Base-by-base conservation (phyloP, 2,329 filamentous ascomycete genomes). In the Magnaporthiopsis rhizophila region DNA sequence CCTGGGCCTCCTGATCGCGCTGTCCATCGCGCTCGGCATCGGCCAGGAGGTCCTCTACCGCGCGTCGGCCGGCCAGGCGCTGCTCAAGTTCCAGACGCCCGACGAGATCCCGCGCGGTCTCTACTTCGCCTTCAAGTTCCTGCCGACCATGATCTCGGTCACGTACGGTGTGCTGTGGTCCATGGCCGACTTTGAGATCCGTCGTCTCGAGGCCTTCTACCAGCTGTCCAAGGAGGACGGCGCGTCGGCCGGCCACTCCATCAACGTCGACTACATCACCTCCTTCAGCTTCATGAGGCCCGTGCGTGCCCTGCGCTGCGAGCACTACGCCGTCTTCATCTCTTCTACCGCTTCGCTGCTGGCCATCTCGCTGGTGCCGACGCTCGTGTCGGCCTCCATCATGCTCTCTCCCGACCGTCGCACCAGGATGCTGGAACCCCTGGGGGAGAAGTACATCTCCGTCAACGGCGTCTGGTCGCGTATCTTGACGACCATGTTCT, bases 181-280 rank as follows among this genome's bases (percentile, higher is more conserved):
- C 73, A 79, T 87, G 15, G 84, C 83, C 53, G 86, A 88, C 72
- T 86, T 87, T 65, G 86, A 89, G 68, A 85, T 89, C 2, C 85
- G 83, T 70, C 81, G 87, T n/a, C 74, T 89, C 34, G 87, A 89
- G 71, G 83, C 86, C 0, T 89, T 84, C 69, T 87, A 88, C 68
- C 86, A 89, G 71, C 77, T 89, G 62, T 88, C 86, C 3, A 84
- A 80, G 67, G 77, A 80, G 3, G 80, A 79, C 3, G 87, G 87
- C 18, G 85, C 87, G 0, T 74, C 86, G 26, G 87, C 86, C 0
- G 83, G 82, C 56, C 83, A 86, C 71, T 89, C 86, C 0, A 83
- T 92, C 70, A 91, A 91, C 67, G 87, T 90, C 66, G 87, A 91
- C 72, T 92, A 92, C 66, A 81, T 90, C 59, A 90, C 88, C 6